Base-by-base conservation (phyloP, 1,284 basidiomycete species). In the Rhodofomes roseus region DNA sequence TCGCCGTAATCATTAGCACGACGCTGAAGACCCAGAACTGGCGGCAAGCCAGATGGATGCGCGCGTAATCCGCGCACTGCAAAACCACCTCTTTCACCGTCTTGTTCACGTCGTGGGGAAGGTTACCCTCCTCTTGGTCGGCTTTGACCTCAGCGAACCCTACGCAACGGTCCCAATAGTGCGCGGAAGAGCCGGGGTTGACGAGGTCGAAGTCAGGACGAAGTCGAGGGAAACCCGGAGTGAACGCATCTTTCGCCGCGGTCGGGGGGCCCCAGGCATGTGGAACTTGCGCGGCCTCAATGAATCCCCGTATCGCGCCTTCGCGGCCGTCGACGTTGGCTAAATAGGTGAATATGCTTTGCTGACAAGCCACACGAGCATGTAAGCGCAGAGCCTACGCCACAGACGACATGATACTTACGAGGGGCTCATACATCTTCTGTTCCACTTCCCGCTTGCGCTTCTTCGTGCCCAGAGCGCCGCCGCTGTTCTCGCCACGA, bases 341-440 rank as follows among this genome's bases (percentile, higher is more conserved):
- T 4, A 44, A 25, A 1, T 12, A 12, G 9, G 43, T 44, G 22
- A 44, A 25, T 9, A 44, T 11, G 22, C n/a, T 9, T 25, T 44
- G 22, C 22, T 44, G 23, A 9, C 9, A 39, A 39, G 9, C n/a
- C n/a, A n/a, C n/a, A 14, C 2, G 1, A 9, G 23, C 22, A 44
- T 4, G 2, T 27, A 2, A 23, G 1, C 7, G 4, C 6, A 44
- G 43, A 23, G 23, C 37, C 69, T 54, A 44, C 65, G 65, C 16
- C 65, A 54, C 18, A 63, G 60, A 2, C 67, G 68, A 46, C 66
- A 65, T 46, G 66, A 56, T 1, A 64, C 67, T 23, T 52, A 55
- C 31, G 62, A 65, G 6, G 48, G 41, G 14, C 57, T 37, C 34
- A 44, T 44, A 25, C 43, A 44, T 44, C 43, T 25, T 7, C 11